Conservation (phyloP, 805 yeast species). For the Candida awuae region DNA sequence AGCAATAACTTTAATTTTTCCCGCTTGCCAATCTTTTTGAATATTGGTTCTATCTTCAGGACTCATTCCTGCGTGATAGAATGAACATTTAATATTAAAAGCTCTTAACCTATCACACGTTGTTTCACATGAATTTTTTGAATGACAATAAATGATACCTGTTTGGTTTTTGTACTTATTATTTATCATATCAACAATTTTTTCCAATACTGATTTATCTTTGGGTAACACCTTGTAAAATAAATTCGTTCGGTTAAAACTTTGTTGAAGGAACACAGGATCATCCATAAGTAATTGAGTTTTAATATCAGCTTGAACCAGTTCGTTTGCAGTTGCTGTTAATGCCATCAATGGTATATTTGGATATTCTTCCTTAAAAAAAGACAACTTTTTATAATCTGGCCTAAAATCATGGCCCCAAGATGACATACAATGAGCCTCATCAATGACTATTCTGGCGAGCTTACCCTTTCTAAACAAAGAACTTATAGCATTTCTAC, state of each 20-base stretch:
- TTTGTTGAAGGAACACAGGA: slow-evolving; percentile 70
- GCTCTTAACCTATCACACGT: slow-evolving; percentile 53
- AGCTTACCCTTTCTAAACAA: slow-evolving; percentile 49
- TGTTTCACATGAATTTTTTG: slow-evolving; percentile 81
- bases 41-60: slow-evolving; percentile 61
- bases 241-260: slow-evolving; percentile 84
- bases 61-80: slow-evolving; percentile 93
- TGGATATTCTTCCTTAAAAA: slow-evolving; percentile 67
- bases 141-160: slow-evolving; percentile 91
- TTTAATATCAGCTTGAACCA: slow-evolving; percentile 77
- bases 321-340: slow-evolving; percentile 94
- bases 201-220: slow-evolving; percentile 44
- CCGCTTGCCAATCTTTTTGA: slow-evolving; percentile 80
- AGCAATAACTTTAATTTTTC: slow-evolving; percentile 68
- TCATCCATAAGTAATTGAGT: slow-evolving; percentile 59
- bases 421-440: slow-evolving; percentile 95
- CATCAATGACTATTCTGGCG: slow-evolving; percentile 90
- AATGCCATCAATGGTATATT: slow-evolving; percentile 88
- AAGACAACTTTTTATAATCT: slow-evolving; percentile 76
- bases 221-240: slow-evolving; percentile 72
- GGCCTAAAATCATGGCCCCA: slow-evolving; percentile 99
- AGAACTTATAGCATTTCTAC: slow-evolving; percentile 52
- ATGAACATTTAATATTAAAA: slow-evolving; percentile 61
- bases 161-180: slow-evolving; percentile 47
- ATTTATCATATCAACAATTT: slow-evolving; percentile 50